phyloP scores from a whole-genome alignment of 345 rosid species.

The Cardamine chenopodiifolia region DNA sequence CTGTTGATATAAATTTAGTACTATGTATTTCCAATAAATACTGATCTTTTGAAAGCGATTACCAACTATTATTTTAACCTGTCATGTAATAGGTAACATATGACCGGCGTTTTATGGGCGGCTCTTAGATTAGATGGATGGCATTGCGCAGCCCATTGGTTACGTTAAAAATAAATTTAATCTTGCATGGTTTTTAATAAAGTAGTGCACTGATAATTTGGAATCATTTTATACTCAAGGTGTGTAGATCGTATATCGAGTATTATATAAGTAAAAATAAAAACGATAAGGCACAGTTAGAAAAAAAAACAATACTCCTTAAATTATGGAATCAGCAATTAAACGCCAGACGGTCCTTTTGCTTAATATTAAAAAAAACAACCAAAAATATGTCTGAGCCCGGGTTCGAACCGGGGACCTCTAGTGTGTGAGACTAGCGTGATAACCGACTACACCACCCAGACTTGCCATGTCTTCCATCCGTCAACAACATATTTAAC shows the following conservation, averaged over 20 bases:
- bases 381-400: slow-evolving; percentile 51
- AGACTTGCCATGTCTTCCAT: not conserved
- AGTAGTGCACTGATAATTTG: not conserved
- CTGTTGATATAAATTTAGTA: not conserved
- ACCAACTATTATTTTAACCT: not conserved
- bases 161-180: not conserved
- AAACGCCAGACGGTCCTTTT: too few relatives aligned
- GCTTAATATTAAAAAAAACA: too few relatives aligned
- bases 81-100: not conserved
- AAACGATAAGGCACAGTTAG: too few relatives aligned
- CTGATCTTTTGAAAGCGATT: not conserved
- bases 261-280: too few relatives aligned
- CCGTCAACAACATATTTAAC: too few relatives aligned
- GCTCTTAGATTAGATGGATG: not conserved
- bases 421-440: slow-evolving; percentile 89
- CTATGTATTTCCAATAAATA: not conserved
- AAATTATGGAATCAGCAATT: too few relatives aligned
- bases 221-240: not conserved
- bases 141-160: not conserved
- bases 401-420: slow-evolving; percentile 84
- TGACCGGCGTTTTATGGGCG: not conserved
- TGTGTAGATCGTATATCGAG: not conserved
- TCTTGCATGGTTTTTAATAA: not conserved
- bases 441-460: slow-evolving; percentile 61
- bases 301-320: too few relatives aligned